phyloP scores from a whole-genome alignment of 2,329 filamentous ascomycete species.

The Claviceps africana region DNA sequence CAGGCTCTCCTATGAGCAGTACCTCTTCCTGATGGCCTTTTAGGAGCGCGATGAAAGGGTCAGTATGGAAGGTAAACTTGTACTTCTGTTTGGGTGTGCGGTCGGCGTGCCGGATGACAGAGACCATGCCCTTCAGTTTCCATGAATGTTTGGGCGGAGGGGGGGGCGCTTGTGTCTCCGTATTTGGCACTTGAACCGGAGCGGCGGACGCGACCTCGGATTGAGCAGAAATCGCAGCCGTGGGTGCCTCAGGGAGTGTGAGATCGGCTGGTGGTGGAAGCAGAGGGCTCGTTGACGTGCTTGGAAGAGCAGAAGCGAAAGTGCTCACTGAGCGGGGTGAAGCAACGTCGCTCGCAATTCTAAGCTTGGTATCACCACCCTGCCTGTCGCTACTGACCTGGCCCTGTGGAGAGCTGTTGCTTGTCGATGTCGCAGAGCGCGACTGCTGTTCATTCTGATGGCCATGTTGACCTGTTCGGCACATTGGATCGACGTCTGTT shows the following conservation, averaged over 20 bases:
- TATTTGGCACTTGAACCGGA: constrained; percentile 12
- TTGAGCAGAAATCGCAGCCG: constrained; percentile 24
- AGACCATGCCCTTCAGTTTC: constrained; percentile 96
- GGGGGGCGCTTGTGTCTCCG: constrained; percentile 38
- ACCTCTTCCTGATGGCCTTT: constrained; percentile 96
- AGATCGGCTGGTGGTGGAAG: constrained; percentile 20
- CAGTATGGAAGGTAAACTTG: constrained; percentile 97
- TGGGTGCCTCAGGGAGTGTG: constrained; percentile 13
- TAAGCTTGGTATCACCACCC: constrained; percentile 12
- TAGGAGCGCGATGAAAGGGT: constrained; percentile 86
- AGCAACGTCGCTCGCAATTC: constrained; percentile 14
- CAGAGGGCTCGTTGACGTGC: constrained; percentile 21
- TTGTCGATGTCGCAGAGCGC: constrained; percentile 7
- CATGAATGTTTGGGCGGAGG: constrained; percentile 80
- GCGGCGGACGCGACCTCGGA: constrained; percentile 16
- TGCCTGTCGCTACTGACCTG: constrained; percentile 7
- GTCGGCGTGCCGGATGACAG: constrained; percentile 90
- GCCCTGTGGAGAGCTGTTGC: constrained; percentile 16
- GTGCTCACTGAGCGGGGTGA: constrained; percentile 20
- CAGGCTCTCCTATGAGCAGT: constrained; percentile 79
- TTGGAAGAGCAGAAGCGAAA: constrained; percentile 21
- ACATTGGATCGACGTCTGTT: constrained; percentile 30
- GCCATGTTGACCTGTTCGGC: constrained; percentile 16
- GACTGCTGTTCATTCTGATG: constrained; percentile 26
- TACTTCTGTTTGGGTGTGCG: constrained; percentile 98